Base-by-base conservation (phyloP, 176 grass and related monocot species). In the Oryza brachyantha region DNA sequence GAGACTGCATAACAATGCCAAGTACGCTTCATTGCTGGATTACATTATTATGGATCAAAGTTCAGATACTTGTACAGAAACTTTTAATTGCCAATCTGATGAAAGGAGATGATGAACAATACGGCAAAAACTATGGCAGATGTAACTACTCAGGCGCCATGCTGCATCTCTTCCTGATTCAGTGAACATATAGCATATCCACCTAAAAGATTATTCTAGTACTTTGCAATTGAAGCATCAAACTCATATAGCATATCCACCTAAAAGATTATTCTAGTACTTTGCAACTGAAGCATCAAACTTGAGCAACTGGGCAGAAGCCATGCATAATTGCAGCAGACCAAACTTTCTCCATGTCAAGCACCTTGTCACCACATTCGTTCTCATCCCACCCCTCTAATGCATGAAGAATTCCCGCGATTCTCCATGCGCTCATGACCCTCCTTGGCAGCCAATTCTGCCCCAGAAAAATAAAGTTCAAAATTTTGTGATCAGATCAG, bases 391-490 rank as follows among this genome's bases (percentile, higher is more conserved):
- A 92, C 26, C 80, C 85, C 52, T 98, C 92, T 66, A 98, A 80
- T 3, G 90, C 90, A 67, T 98, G 92, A 25, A 94, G 74, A 50
- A 98, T 91, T 68, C 92, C 92, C 7, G 90, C 85, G 59, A 94
- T 66, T 13, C 89, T 89, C 85, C 87, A 92, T 52, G 95, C 92
- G 61, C 92, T 98, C 92, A 98, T 98, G 8, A 98, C 90, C 83
- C 83, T 92, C 81, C 95, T 94, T 4, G 92, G 95, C 36, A 98
- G 45, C 95, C 95, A 98, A 54, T 98, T 98, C 95, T 98, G 48
- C 29, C 22, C n/a, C n/a, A n/a, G n/a, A n/a, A 40, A 88, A 68
- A 55, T 34, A 80, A 31, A 43, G 24, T 46, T 46, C 59, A 55
- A 73, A 10, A 38, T 1, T 12, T 39, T 46, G 19, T 43, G 35